These are phyloP conservation scores for Polymyxa betae DNA, from an alignment of 208 protist genomes.

Conservation along the genomic window DNA sequence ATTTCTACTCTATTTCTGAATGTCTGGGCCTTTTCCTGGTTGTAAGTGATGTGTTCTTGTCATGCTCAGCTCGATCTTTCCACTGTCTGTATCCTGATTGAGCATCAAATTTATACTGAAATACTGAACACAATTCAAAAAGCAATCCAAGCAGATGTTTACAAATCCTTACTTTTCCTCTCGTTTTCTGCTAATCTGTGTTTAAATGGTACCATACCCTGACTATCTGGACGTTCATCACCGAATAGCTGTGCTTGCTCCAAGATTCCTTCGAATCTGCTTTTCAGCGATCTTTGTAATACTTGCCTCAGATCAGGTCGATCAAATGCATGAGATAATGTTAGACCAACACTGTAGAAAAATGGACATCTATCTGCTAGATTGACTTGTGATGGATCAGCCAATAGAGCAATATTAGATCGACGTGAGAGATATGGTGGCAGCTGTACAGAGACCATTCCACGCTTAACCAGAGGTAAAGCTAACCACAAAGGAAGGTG, in stretches of 20 bases:
- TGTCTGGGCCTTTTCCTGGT: too few relatives aligned
- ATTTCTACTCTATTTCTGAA: too few relatives aligned
- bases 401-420: neutral
- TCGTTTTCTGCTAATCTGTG: neutral
- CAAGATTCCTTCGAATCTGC: neutral
- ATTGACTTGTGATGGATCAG: neutral
- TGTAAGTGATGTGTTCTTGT: neutral
- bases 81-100: neutral
- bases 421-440: conserved; percentile 25
- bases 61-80: neutral
- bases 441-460: conserved; percentile 18
- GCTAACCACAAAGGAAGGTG: conserved; percentile 30
- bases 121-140: neutral
- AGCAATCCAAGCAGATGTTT: neutral
- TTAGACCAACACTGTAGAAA: conserved; percentile 13
- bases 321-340: neutral
- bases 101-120: neutral
- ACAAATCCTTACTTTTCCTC: neutral
- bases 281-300: neutral
- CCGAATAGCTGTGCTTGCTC: neutral
- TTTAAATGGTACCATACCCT: neutral
- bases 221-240: neutral
- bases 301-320: neutral
- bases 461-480: conserved; percentile 7
- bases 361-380: neutral